Conservation (phyloP, 1,284 basidiomycete species). For the Thecaphora frezii region DNA sequence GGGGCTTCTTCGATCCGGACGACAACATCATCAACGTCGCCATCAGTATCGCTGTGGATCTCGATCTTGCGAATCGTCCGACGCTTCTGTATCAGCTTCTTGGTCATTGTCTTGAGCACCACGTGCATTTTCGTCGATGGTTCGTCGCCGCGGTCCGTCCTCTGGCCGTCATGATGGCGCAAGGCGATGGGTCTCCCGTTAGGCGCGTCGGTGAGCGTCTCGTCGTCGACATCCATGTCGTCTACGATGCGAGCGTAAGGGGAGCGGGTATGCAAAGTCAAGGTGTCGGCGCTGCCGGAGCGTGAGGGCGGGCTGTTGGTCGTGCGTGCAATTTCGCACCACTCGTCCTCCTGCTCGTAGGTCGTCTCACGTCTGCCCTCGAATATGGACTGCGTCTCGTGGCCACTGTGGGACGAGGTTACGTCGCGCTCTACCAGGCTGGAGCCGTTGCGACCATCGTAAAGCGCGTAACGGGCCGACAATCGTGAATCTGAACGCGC, state of each 20-base stretch:
- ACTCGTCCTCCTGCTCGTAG: slow-evolving; percentile 32
- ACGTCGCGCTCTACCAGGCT: slow-evolving; percentile 21
- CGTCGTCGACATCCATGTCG: neutral
- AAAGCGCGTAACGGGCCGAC: neutral
- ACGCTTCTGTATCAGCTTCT: slow-evolving; percentile 61
- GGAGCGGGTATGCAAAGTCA: neutral
- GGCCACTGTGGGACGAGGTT: slow-evolving; percentile 22
- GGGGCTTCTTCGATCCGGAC: neutral
- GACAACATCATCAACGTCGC: slow-evolving; percentile 7
- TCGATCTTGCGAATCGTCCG: slow-evolving; percentile 56
- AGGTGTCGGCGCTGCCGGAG: slow-evolving; percentile 1
- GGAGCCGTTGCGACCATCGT: neutral
- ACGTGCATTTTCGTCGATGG: slow-evolving; percentile 58
- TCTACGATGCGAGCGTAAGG: neutral
- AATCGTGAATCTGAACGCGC: neutral
- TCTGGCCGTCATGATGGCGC: neutral
- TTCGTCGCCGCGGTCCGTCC: slow-evolving; percentile 1
- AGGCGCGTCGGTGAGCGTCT: slow-evolving; percentile 17
- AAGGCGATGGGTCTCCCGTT: slow-evolving; percentile 6
- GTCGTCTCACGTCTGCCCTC: slow-evolving; percentile 28
- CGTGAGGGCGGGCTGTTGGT: slow-evolving; percentile 20
- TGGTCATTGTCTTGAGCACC: slow-evolving; percentile 62
- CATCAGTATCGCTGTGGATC: slow-evolving; percentile 23
- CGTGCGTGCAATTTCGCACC: slow-evolving; percentile 35
- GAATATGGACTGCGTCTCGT: slow-evolving; percentile 28